Percentiles rank a stretch among this genome's conserved stretches.
phyloP scores from a whole-genome alignment of 2,329 filamentous ascomycete species.

The Periconia digitata region DNA sequence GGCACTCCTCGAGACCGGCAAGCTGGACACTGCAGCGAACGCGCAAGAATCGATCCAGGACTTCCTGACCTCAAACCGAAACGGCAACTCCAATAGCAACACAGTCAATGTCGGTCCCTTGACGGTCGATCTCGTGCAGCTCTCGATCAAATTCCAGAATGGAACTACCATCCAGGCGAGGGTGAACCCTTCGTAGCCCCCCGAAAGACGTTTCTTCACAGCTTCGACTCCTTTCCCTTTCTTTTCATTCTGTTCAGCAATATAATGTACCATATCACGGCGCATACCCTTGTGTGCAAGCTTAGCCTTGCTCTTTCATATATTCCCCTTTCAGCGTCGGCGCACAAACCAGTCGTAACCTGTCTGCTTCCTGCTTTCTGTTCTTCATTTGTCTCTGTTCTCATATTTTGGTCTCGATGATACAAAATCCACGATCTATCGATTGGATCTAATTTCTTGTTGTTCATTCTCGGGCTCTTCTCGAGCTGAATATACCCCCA shows the following conservation, averaged over 20 bases:
- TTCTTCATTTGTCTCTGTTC: conserved; percentile 1
- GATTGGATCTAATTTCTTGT: conserved; percentile 31
- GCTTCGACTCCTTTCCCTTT: not conserved
- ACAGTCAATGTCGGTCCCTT: conserved; percentile 34
- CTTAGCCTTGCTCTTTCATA: conserved; percentile 12
- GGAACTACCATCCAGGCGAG: conserved; percentile 32
- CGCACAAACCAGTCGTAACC: conserved; percentile 3
- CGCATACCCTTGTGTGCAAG: conserved; percentile 5
- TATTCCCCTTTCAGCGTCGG: conserved; percentile 6
- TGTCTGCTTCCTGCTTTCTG: not conserved
- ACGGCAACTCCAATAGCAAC: conserved; percentile 23
- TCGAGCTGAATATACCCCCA: conserved; percentile 18
- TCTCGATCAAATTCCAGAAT: conserved; percentile 36
- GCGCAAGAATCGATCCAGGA: conserved; percentile 48
- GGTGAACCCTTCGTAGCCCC: conserved; percentile 4
- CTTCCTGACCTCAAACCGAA: conserved; percentile 35
- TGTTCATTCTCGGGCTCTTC: conserved; percentile 1
- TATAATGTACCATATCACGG: conserved; percentile 12
- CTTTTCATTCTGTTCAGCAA: conserved; percentile 4
- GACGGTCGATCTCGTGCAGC: conserved; percentile 32
- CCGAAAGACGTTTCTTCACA: not conserved
- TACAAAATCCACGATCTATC: conserved; percentile 16
- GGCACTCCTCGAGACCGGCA: conserved; percentile 45
- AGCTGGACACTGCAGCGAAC: conserved; percentile 43
- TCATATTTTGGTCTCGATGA: conserved; percentile 25